Evolutionary conservation across 768 basidiomycete genomes (phyloP), one percentile per base, ranked within the genome.

Genomic region (Pleurotus eryngii): DNA sequence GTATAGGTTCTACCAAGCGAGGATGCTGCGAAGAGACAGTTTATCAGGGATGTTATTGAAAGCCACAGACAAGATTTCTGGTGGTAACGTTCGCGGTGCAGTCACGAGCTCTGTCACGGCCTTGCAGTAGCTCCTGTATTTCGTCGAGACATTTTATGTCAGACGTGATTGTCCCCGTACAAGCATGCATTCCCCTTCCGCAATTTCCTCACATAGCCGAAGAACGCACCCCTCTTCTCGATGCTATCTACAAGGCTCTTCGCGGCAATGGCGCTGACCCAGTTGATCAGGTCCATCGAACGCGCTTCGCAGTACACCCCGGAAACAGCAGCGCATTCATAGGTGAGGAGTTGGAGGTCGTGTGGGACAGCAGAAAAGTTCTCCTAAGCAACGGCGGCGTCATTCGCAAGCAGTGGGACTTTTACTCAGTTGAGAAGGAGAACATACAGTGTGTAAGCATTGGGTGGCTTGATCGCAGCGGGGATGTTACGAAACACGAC

Each of bases 381-480:
- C 72, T 89, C 0, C 73, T 89, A 62, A 85, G 81, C 58, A 75
- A 76, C 15, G 91, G 88, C 0, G 87, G 88, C 0, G 74, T 89
- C 14, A 82, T 92, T 54, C 74, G 74, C 56, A 85, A 86, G 64
- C 83, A 84, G 64, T 93, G 91, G 92, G 81, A 78, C 54, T 89
- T 92, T 65, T 35, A 35, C 30, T 68, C 74, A n/a, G 75, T 82
- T 42, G 89, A 90, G 64, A 80, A 77, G 5, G 86, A 93, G 64
- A 77, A 80, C 1, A 82, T 94, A 35, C 90, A 90, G 63, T 90
- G 81, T 73, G 91, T 89, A 4, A 92, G 90, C 65, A 74, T 88
- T n/a, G 92, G 87, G 3, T 81, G 80, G 68, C 76, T 93, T 38
- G 83, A 87, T 54, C 51, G 37, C 37, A 54, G 51, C 26, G 38